phyloP scores from a whole-genome alignment of 2,329 filamentous ascomycete species.

The Didymella glomerata region DNA sequence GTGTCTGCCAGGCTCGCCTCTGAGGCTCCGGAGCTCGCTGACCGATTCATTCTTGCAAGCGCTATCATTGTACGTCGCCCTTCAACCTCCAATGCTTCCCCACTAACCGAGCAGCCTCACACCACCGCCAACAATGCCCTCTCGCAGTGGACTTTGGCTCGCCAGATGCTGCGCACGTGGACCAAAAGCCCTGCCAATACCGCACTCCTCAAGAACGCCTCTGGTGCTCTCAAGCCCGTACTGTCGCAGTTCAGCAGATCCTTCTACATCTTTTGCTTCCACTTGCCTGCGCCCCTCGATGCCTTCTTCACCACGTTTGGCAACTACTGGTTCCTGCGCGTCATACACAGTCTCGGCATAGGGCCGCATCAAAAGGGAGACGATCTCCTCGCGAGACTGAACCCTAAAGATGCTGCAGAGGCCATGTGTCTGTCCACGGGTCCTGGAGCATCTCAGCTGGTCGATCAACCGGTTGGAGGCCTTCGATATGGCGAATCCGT shows the following conservation, averaged over 20 bases:
- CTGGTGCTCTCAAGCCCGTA: constrained; percentile 57
- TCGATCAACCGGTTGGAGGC: constrained; percentile 24
- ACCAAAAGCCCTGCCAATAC: constrained; percentile 55
- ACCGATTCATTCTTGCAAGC: constrained; percentile 64
- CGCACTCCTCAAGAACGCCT: constrained; percentile 56
- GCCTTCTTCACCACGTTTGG: constrained; percentile 58
- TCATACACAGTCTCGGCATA: constrained; percentile 52
- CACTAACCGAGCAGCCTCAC: constrained; percentile 47
- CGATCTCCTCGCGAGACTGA: constrained; percentile 21
- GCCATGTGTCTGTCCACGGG: constrained; percentile 62
- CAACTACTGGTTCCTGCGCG: constrained; percentile 58
- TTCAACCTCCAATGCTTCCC: neutral
- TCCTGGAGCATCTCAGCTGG: constrained; percentile 58
- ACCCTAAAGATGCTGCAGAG: constrained; percentile 51
- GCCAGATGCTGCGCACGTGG: constrained; percentile 62
- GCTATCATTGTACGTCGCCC: constrained; percentile 59
- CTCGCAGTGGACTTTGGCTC: constrained; percentile 53
- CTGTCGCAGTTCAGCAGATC: constrained; percentile 59
- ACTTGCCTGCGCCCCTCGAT: constrained; percentile 58
- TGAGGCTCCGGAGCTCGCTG: constrained; percentile 64
- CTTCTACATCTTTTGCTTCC: constrained; percentile 65
- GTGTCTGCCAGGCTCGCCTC: constrained; percentile 64
- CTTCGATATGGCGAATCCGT: constrained; percentile 52
- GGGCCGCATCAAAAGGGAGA: constrained; percentile 35
- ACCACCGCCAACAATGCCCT: constrained; percentile 55